phyloP scores from a whole-genome alignment of 768 basidiomycete species.

The Chalciporus chontae region DNA sequence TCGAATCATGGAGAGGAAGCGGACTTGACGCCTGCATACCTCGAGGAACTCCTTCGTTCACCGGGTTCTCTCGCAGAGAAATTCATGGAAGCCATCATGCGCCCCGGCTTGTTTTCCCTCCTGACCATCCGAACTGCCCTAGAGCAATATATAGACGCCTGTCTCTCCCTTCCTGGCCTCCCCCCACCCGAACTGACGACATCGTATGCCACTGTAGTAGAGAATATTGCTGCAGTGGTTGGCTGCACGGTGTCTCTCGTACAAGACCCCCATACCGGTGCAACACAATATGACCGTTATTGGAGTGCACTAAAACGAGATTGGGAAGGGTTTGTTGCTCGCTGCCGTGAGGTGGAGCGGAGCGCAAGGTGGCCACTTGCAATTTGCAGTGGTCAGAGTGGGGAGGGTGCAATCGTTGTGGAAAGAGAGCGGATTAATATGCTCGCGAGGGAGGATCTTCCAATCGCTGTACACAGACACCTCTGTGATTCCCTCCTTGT shows the following conservation, averaged over 20 bases:
- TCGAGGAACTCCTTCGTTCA: slow-evolving; percentile 76
- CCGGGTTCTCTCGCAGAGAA: slow-evolving; percentile 72
- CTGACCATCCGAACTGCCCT: slow-evolving; percentile 79
- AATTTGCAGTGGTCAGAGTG: slow-evolving; percentile 45
- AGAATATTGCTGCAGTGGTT: slow-evolving; percentile 79
- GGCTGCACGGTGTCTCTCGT: slow-evolving; percentile 79
- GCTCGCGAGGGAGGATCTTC: slow-evolving; percentile 62
- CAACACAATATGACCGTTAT: slow-evolving; percentile 71
- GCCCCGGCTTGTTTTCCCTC: slow-evolving; percentile 84
- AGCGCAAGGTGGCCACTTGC: slow-evolving; percentile 77
- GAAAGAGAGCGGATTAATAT: slow-evolving; percentile 76
- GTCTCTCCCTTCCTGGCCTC: slow-evolving; percentile 60
- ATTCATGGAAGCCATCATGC: slow-evolving; percentile 79
- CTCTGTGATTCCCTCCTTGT: slow-evolving; percentile 42
- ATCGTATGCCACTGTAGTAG: slow-evolving; percentile 62
- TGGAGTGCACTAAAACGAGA: slow-evolving; percentile 85
- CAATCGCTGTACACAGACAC: slow-evolving; percentile 53
- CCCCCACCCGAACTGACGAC: slow-evolving; percentile 54
- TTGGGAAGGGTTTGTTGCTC: slow-evolving; percentile 94
- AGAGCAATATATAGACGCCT: slow-evolving; percentile 74
- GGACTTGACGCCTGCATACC: slow-evolving; percentile 79
- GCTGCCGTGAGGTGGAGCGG: slow-evolving; percentile 87
- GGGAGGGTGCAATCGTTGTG: slow-evolving; percentile 53
- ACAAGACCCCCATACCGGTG: slow-evolving; percentile 74
- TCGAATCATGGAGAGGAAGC: slow-evolving; percentile 65